Evolutionary conservation across 345 rosid genomes (phyloP), one percentile per base, ranked within the genome.

Genomic region (Gossypium turneri): DNA sequence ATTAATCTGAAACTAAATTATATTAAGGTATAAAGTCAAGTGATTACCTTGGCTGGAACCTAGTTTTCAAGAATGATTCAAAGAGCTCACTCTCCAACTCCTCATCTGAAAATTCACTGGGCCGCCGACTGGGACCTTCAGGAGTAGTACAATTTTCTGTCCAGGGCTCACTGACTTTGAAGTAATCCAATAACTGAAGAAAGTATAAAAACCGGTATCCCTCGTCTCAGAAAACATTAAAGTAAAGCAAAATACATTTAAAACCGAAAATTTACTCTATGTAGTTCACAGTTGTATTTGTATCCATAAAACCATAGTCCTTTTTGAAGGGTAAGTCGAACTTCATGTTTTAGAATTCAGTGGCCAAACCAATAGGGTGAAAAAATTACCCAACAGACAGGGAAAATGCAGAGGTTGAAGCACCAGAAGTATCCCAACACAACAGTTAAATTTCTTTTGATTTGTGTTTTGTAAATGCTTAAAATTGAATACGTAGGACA

Each of bases 71-170:
- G 86, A 87, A 89, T 64, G 81, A 77, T 9, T 74, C 57, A 71
- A 92, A 88, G 43, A 94, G 85, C 75, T 90, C 86, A 67, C 76
- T 80, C 79, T 92, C 97, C 63, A 92, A 69, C 66, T 84, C 88
- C 16, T 83, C 73, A 17, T 75, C 79, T n/a, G 88, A 81, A 67
- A 87, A 64, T 9, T 88, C 79, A 9, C 72, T 68, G n/a, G 92
- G 91, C 65, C 55, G 73, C 75, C 27, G 80, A 41, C 2, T 29
- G 27, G 79, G 50, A 13, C 22, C 67, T 38, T 60, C 72, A 74
- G 15, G 43, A 4, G 80, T 77, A 56, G 81, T 55, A 76, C 86
- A 79, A 70, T 51, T 60, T 70, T 89, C 52, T 67, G 41, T 75
- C 97, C 97, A 90, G 12, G 89, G 90, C 52, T 84, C 80, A 74